Conservation (phyloP, 345 rosid genomes). For the Linum lewisii region DNA sequence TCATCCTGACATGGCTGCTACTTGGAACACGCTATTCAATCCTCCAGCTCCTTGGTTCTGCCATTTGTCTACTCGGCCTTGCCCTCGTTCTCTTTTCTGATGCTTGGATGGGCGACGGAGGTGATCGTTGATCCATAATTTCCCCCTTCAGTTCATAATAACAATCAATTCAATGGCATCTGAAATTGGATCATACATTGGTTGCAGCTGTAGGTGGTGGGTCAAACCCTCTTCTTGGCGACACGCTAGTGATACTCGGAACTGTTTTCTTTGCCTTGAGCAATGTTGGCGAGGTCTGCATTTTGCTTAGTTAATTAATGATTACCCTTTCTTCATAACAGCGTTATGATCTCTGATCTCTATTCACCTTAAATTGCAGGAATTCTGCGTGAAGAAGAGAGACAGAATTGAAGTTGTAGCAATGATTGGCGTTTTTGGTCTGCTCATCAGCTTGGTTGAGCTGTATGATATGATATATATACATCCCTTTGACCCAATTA, state of each 20-base stretch:
- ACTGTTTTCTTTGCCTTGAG: conserved; percentile 42
- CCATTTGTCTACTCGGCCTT: conserved; percentile 42
- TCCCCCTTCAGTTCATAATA: too few species aligned
- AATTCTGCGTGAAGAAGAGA: conserved; percentile 45
- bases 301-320: background rate
- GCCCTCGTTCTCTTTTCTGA: conserved; percentile 53
- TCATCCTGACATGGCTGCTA: conserved; percentile 42
- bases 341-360: too few species aligned
- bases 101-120: conserved; percentile 49
- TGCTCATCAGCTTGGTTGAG: conserved; percentile 32
- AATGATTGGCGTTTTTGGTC: conserved; percentile 41
- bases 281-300: conserved; percentile 49
- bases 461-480: conserved; percentile 31
- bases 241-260: conserved; percentile 34
- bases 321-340: too few species aligned
- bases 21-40: conserved; percentile 42
- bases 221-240: conserved; percentile 38
- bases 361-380: conserved; percentile 34
- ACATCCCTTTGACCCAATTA: too few species aligned
- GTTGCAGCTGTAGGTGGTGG: conserved; percentile 23
- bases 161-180: background rate
- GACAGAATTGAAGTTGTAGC: conserved; percentile 43
- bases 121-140: too few species aligned
- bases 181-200: background rate
- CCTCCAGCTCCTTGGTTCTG: conserved; percentile 47